Evolutionary conservation across 2,329 filamentous ascomycete species (phyloP).

Genomic region (Fusarium poae): DNA sequence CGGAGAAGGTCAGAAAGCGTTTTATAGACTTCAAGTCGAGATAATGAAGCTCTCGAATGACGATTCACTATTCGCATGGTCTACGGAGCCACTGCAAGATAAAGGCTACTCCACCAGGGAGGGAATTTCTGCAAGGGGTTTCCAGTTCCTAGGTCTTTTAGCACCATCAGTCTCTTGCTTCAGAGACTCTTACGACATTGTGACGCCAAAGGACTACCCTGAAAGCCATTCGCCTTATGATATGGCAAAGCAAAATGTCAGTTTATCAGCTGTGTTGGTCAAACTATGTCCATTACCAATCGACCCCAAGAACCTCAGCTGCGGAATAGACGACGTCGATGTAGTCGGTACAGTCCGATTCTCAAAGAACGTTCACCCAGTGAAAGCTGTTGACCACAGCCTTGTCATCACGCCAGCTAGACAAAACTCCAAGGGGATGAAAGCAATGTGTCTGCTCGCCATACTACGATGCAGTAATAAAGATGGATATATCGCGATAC

Average conservation of each 20-base stretch:
- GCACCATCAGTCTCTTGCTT: slow-evolving; percentile 17
- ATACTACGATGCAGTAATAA: slow-evolving; percentile 20
- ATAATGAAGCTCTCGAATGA: slow-evolving; percentile 30
- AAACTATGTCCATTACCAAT: slow-evolving; percentile 9
- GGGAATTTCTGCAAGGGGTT: slow-evolving; percentile 6
- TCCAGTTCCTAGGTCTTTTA: slow-evolving; percentile 3
- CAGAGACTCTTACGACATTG: slow-evolving; percentile 14
- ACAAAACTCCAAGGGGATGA: slow-evolving; percentile 15
- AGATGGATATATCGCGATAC: slow-evolving; percentile 20
- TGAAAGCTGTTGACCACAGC: slow-evolving; percentile 17
- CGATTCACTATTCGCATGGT: slow-evolving; percentile 21
- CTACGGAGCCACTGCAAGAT: slow-evolving; percentile 13
- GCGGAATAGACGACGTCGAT: neutral
- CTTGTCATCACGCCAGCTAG: slow-evolving; percentile 9
- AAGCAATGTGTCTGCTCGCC: slow-evolving; percentile 19
- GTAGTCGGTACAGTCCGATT: slow-evolving; percentile 13
- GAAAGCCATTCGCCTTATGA: neutral
- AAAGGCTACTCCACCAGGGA: neutral
- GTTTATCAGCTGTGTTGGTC: slow-evolving; percentile 9
- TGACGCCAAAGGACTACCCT: neutral
- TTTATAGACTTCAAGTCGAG: slow-evolving; percentile 23
- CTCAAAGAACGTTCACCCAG: slow-evolving; percentile 3
- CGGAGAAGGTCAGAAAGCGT: slow-evolving; percentile 17
- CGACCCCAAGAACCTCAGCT: neutral
- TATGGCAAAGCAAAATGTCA: slow-evolving; percentile 16